A percentile compares a stretch with the other conserved stretches of the same genome.
Evolutionary conservation across 805 yeast genomes (phyloP).

Genomic region (Cyberlindnera maclurae): DNA sequence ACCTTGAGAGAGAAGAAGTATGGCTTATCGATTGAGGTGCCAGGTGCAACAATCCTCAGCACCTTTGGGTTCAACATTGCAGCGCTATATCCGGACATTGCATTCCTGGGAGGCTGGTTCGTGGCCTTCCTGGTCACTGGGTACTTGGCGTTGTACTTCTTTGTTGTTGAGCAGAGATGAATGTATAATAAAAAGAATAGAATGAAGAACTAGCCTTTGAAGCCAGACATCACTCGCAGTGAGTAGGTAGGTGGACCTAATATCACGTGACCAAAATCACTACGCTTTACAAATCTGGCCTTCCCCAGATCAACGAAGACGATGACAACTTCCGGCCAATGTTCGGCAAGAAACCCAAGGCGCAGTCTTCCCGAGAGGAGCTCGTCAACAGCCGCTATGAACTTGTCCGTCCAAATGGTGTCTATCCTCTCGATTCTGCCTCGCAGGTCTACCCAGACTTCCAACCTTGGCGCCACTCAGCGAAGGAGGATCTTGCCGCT

Average conservation of each 20-base stretch:
- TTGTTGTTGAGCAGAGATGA: conserved; percentile 62
- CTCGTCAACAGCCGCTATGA: conserved; percentile 25
- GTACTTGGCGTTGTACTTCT: conserved; percentile 62
- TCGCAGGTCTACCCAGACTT: conserved; percentile 55
- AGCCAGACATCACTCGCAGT: too few relatives aligned
- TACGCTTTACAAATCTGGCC: too few relatives aligned
- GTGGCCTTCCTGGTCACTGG: conserved; percentile 58
- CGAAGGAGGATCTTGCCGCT: conserved; percentile 47
- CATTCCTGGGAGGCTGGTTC: conserved; percentile 51
- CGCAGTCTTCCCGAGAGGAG: conserved; percentile 19
- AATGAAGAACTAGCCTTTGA: too few relatives aligned
- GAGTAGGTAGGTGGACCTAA: too few relatives aligned
- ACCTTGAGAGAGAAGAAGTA: conserved; percentile 81
- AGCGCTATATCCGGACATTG: conserved; percentile 62
- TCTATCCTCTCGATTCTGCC: conserved; percentile 24
- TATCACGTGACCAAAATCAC: too few relatives aligned
- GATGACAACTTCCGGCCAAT: background rate
- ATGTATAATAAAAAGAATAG: background rate
- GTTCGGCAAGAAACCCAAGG: conserved; percentile 6
- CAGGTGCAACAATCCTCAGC: conserved; percentile 94
- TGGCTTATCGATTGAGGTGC: conserved; percentile 91
- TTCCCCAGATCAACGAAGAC: too few relatives aligned
- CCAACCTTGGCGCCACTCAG: conserved; percentile 58
- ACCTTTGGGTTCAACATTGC: conserved; percentile 90
- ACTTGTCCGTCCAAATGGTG: conserved; percentile 27